Conservation (phyloP, 257 asterid genomes). For the Petunia secreta region DNA sequence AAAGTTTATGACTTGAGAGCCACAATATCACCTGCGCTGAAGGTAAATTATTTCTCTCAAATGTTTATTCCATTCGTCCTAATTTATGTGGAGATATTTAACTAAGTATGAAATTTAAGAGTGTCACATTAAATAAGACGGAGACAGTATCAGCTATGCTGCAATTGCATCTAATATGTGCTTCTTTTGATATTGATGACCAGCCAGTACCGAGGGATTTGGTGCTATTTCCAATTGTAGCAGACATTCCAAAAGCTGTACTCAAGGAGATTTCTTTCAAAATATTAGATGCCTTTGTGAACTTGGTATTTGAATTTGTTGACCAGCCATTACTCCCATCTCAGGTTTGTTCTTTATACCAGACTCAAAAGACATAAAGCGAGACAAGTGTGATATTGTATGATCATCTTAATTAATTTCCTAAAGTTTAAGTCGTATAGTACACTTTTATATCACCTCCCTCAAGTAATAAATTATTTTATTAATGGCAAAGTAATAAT, state of each 20-base stretch:
- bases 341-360: conserved; percentile 43
- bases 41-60: conserved; percentile 24
- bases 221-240: conserved; percentile 27
- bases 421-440: too few relatives aligned
- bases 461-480: too few relatives aligned
- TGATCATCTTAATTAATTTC: too few relatives aligned
- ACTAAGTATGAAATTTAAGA: not conserved
- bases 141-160: not conserved
- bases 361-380: not conserved
- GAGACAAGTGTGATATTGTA: too few relatives aligned
- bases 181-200: not conserved
- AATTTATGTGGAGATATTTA: not conserved
- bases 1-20: conserved; percentile 21
- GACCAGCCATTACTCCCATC: conserved; percentile 65
- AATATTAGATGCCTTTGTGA: conserved; percentile 54
- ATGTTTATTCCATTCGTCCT: not conserved
- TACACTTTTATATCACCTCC: too few relatives aligned
- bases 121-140: not conserved
- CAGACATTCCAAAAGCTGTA: conserved; percentile 30
- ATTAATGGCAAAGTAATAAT: too few relatives aligned
- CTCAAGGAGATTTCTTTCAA: conserved; percentile 38
- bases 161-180: not conserved
- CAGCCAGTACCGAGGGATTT: conserved; percentile 47
- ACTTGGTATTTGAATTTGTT: conserved; percentile 45
- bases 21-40: conserved; percentile 31